Evolutionary conservation across 768 basidiomycete species (phyloP), one percentile per base, ranked within the genome.

Genomic region (Hebeloma cylindrosporum): DNA sequence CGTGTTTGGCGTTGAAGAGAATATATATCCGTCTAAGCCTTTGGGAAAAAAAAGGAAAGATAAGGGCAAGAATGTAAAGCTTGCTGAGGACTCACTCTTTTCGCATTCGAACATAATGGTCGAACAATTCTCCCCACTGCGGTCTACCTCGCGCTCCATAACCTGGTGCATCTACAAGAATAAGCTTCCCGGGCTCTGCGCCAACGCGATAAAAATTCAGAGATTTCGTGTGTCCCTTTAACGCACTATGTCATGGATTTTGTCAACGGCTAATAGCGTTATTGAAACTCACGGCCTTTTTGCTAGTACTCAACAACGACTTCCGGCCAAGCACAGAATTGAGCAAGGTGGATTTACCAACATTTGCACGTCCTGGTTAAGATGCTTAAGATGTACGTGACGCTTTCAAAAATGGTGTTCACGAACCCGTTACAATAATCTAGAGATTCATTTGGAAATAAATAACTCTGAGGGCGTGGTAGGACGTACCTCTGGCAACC

Each of bases 141-240:
- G 74, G 72, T 31, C 85, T 74, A 9, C 89, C 88, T 42, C 85
- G 72, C 7, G 73, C 65, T 36, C 89, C 89, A 59, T 91, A 92
- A 11, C 89, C 88, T 2, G 89, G 89, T 9, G 88, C 76, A 55
- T 92, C 89, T 7, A 92, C 88, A 3, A 91, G 64, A 16, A 88
- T 59, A 25, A 87, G 68, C 28, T 78, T 72, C 23, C 80, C 79
- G 18, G 76, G 71, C 5, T 77, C 76, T 2, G 62, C 52, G 3
- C 85, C 83, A n/a, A 88, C 77, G 29, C 77, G 70, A 59, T 77
- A 88, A 56, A 88, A 89, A 51, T 88, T 85, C 37, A 91, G 65
- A 7, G 79, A 62, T 54, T 77, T 76, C 9, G 88, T 90, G n/a
- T 78, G 74, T 10, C 88, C 88, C 87, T 89, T 49, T 22, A 22